These are phyloP conservation scores for Alternaria consortialis DNA, from an alignment of 2,329 filamentous ascomycete species.

Conservation along the genomic window DNA sequence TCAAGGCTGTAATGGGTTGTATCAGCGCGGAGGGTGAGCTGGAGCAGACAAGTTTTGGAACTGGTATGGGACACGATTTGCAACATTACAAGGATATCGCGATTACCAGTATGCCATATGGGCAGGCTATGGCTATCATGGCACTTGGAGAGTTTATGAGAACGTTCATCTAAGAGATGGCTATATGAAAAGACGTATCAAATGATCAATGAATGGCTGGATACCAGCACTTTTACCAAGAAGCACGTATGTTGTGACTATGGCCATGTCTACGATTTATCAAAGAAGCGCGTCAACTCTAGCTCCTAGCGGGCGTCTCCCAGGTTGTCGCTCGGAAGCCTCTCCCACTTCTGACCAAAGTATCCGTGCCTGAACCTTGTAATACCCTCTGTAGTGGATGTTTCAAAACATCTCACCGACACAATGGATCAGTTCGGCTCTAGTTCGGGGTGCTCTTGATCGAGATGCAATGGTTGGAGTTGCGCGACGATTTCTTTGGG, in stretches of 20 bases:
- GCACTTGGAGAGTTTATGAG: conserved; percentile 77
- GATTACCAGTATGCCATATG: conserved; percentile 83
- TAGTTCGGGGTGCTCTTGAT: too few species aligned
- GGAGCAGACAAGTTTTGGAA: conserved; percentile 79
- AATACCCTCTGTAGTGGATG: conserved; percentile 1
- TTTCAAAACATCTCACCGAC: background rate
- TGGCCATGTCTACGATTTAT: too few species aligned
- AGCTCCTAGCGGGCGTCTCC: conserved; percentile 13
- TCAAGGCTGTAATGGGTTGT: conserved; percentile 71
- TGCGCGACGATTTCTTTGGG: too few species aligned
- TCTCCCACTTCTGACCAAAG: background rate
- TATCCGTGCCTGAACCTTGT: background rate
- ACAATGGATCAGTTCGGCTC: too few species aligned
- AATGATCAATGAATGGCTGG: background rate
- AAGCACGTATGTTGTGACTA: background rate
- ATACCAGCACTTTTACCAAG: background rate
- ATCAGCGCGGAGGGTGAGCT: conserved; percentile 75
- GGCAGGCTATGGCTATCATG: conserved; percentile 87
- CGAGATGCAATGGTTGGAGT: too few species aligned
- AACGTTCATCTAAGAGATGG: conserved; percentile 58
- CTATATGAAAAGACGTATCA: background rate
- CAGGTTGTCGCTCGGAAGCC: background rate
- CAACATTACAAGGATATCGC: conserved; percentile 82
- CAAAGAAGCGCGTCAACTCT: conserved; percentile 16
- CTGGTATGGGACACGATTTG: conserved; percentile 75